Base-by-base conservation (phyloP, 2,329 filamentous ascomycete genomes). In the Colletotrichum tabaci region DNA sequence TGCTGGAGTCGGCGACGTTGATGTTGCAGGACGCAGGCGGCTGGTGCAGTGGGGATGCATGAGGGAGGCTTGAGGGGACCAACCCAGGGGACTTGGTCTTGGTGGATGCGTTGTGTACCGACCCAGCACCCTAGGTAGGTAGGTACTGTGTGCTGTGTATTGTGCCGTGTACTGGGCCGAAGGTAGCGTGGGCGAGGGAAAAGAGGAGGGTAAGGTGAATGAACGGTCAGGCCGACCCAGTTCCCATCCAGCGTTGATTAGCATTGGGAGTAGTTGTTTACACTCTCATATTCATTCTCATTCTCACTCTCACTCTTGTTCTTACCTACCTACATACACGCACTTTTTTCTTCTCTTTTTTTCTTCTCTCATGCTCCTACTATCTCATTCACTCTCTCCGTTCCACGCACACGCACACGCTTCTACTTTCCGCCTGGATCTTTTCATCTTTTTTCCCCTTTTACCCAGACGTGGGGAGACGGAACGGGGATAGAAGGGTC, bases 1-100 rank as follows among this genome's bases (percentile, higher is more conserved):
- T 18, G 52, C 58, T 67, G 35, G 30, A 55, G 57, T 68, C 56
- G 53, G 58, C 26, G 57, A 46, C 38, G 38, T 52, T 47, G 44
- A 40, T 68, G 68, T 68, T 71, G 68, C 68, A 68, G 53, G 65
- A 68, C 53, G 65, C 52, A 55, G 46, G 53, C 21, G 46, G 53
- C 21, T 42, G 65, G 23, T 63, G 65, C 53, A 63, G 58, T 46
- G 23, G 65, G 46, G 38, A 40, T 68, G 68, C 58, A 71, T 71
- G 58, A 68, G 68, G 30, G 46, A 35, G 63, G 65, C 57, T 68
- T 38, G 55, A 58, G 10, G 13, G 55, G 26, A 21, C 49, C 57
- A 40, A 38, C 12, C 18, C 52, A 12, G 21, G n/a, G 53, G 38
- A 21, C 53, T 40, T 30, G 40, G 62, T 18, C 35, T 26, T 35